Evolutionary conservation across 768 basidiomycete species (phyloP).

Genomic region (Mycena sanguinolenta): DNA sequence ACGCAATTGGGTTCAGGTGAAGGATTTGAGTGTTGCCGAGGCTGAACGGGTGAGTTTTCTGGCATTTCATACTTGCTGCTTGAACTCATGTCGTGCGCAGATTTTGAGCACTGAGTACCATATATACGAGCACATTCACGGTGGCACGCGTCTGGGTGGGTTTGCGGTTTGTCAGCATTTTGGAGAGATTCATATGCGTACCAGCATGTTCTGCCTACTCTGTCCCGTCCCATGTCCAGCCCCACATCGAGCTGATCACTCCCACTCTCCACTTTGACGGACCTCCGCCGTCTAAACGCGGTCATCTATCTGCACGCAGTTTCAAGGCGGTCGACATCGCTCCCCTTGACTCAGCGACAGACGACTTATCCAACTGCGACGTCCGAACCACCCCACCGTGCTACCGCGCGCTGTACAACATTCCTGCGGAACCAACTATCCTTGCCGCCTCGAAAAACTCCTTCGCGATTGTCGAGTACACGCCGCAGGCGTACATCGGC

Average conservation of each 20-base stretch:
- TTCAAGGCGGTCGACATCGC: background rate
- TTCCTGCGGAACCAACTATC: background rate
- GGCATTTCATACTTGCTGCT: background rate
- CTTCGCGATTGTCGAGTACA: slow-evolving; percentile 20
- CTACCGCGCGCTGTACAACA: slow-evolving; percentile 16
- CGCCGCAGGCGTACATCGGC: slow-evolving; percentile 11
- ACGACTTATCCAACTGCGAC: slow-evolving; percentile 16
- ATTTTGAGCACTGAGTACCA: slow-evolving; percentile 14
- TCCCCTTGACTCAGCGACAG: background rate
- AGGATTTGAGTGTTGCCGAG: background rate
- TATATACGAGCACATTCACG: slow-evolving; percentile 1
- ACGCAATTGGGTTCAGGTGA: slow-evolving; percentile 10
- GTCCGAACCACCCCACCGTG: slow-evolving; percentile 15
- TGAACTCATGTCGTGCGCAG: background rate
- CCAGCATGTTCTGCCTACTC: slow-evolving; percentile 7
- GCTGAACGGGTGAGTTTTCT: background rate
- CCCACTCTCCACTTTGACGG: slow-evolving; percentile 5
- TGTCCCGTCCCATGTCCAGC: background rate
- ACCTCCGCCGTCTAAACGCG: background rate
- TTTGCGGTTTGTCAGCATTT: background rate
- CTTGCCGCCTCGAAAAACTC: slow-evolving; percentile 9
- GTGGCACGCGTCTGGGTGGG: background rate
- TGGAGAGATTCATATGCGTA: too few relatives aligned
- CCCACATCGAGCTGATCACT: slow-evolving; percentile 12
- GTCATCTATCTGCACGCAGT: background rate